Evolutionary conservation across 768 basidiomycete species (phyloP).

Genomic region (Phaeotremella fagi): DNA sequence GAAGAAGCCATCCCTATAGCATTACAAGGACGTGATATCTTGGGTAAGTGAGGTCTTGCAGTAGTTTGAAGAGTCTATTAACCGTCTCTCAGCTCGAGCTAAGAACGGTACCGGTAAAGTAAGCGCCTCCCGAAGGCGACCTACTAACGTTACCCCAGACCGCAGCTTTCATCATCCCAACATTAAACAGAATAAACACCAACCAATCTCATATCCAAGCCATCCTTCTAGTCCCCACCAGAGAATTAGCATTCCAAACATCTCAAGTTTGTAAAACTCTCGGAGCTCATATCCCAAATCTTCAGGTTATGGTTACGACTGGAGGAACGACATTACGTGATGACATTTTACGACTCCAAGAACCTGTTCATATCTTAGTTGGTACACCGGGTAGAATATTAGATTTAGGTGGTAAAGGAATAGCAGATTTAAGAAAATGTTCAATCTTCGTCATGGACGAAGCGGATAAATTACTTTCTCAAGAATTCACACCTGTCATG

Average conservation of each 20-base stretch:
- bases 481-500: slow-evolving; percentile 98
- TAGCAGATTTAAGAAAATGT: slow-evolving; percentile 91
- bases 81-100: slow-evolving; percentile 26
- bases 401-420: slow-evolving; percentile 84
- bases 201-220: slow-evolving; percentile 85
- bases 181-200: slow-evolving; percentile 86
- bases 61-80: not conserved
- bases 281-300: slow-evolving; percentile 80
- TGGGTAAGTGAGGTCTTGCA: slow-evolving; percentile 15
- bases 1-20: slow-evolving; percentile 97
- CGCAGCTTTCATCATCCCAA: slow-evolving; percentile 96
- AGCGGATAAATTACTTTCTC: slow-evolving; percentile 93
- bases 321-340: slow-evolving; percentile 97
- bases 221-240: slow-evolving; percentile 93
- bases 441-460: slow-evolving; percentile 99
- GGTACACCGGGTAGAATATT: slow-evolving; percentile 95
- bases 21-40: slow-evolving; percentile 81
- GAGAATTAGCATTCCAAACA: slow-evolving; percentile 95
- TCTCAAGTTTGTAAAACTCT: slow-evolving; percentile 97
- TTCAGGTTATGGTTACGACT: slow-evolving; percentile 99
- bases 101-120: slow-evolving; percentile 64
- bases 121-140: not conserved
- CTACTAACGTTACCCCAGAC: slow-evolving; percentile 57
- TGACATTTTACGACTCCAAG: slow-evolving; percentile 86
- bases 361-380: slow-evolving; percentile 90